Evolutionary conservation across 2,329 filamentous ascomycete species (phyloP).

Genomic region (Diaporthe ilicicola): DNA sequence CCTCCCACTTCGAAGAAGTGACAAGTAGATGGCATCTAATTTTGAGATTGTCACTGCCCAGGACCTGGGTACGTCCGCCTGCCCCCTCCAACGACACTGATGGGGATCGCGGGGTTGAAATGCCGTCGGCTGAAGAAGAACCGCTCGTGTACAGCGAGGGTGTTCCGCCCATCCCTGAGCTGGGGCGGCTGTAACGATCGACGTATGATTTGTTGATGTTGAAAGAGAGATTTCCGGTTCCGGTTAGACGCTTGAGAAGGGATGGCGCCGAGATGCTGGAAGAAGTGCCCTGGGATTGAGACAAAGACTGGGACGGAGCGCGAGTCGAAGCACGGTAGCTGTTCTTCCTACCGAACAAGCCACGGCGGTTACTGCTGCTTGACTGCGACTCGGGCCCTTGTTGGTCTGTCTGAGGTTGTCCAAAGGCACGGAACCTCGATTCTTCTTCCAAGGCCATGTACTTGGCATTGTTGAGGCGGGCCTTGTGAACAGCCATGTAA

Average conservation of each 20-base stretch:
- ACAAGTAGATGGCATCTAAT: slow-evolving; percentile 87
- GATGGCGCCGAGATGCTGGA: slow-evolving; percentile 73
- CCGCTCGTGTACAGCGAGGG: slow-evolving; percentile 70
- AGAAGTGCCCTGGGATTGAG: slow-evolving; percentile 74
- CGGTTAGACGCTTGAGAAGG: slow-evolving; percentile 81
- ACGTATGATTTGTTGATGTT: slow-evolving; percentile 85
- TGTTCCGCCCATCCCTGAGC: slow-evolving; percentile 58
- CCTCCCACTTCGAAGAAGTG: slow-evolving; percentile 83
- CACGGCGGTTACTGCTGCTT: slow-evolving; percentile 56
- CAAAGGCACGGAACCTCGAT: slow-evolving; percentile 77
- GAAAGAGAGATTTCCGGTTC: slow-evolving; percentile 75
- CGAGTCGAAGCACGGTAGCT: slow-evolving; percentile 70
- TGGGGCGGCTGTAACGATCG: slow-evolving; percentile 59
- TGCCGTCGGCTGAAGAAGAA: slow-evolving; percentile 59
- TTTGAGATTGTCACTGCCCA: slow-evolving; percentile 81
- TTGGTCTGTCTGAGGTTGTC: slow-evolving; percentile 59
- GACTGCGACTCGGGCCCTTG: slow-evolving; percentile 55
- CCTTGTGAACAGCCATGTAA: slow-evolving; percentile 86
- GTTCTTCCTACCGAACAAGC: slow-evolving; percentile 71
- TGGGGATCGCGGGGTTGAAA: slow-evolving; percentile 63
- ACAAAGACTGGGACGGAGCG: slow-evolving; percentile 70
- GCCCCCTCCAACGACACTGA: slow-evolving; percentile 64
- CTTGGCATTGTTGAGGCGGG: slow-evolving; percentile 90
- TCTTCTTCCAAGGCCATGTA: slow-evolving; percentile 76
- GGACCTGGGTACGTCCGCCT: slow-evolving; percentile 59